Conservation (phyloP, 805 yeast genomes). For the Yamadazyma insecticola region DNA sequence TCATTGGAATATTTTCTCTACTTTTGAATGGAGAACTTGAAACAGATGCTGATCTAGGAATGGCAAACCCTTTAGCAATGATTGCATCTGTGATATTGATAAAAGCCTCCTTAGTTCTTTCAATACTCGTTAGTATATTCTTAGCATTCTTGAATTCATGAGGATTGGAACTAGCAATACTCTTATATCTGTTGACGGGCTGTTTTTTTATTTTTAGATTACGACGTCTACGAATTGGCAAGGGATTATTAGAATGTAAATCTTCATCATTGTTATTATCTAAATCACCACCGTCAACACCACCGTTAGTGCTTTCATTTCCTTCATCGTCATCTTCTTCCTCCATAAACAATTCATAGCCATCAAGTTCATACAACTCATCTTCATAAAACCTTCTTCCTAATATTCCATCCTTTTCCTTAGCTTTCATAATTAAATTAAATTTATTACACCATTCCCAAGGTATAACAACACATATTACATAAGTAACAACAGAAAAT, state of each 20-base stretch:
- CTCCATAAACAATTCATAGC: constrained; percentile 36
- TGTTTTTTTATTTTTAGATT: too few relatives aligned
- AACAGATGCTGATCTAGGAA: constrained; percentile 46
- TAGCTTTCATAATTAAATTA: constrained; percentile 48
- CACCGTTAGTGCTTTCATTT: constrained; percentile 1
- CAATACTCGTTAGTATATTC: constrained; percentile 7
- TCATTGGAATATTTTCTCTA: constrained; percentile 1
- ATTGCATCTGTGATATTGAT: constrained; percentile 47
- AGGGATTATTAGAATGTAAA: background rate
- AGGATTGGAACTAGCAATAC: constrained; percentile 4
- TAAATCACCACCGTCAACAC: constrained; percentile 2
- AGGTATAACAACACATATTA: constrained; percentile 65
- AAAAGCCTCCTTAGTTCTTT: constrained; percentile 32
- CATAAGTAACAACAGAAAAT: constrained; percentile 67
- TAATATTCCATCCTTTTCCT: constrained; percentile 65
- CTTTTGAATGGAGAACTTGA: constrained; percentile 13
- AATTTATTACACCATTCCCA: constrained; percentile 85
- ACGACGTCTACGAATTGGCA: too few relatives aligned
- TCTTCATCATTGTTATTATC: constrained; percentile 6
- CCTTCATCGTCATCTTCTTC: constrained; percentile 16
- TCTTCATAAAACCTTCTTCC: constrained; percentile 77
- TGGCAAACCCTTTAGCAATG: constrained; percentile 55
- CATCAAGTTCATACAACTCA: constrained; percentile 43
- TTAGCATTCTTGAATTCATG: constrained; percentile 2
- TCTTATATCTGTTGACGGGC: background rate